A percentile compares a stretch with the other conserved stretches of the same genome.
Evolutionary conservation across 108 stramenopile species (phyloP).

Genomic region (Ochromonas danica): DNA sequence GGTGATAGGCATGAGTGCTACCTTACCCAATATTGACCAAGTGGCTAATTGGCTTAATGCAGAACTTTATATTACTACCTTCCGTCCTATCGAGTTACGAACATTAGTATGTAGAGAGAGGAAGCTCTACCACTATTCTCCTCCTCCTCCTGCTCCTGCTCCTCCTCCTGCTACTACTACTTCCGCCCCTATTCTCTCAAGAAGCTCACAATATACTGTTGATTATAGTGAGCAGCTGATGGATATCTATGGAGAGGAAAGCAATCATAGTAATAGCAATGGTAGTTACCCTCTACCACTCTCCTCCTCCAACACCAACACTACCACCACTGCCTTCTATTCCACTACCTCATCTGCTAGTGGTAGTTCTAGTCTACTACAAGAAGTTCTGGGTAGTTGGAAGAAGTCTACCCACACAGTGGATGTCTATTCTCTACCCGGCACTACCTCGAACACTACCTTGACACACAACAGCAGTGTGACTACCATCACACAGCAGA

Average conservation of each 20-base stretch:
- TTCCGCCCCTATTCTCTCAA: background rate
- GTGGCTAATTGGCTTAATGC: constrained; percentile 25
- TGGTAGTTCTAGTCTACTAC: too few relatives aligned
- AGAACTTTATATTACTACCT: background rate
- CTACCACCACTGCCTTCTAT: too few relatives aligned
- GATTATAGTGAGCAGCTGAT: background rate
- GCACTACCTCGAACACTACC: too few relatives aligned
- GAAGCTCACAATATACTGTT: background rate
- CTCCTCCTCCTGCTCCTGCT: background rate
- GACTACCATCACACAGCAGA: too few relatives aligned
- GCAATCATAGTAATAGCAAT: too few relatives aligned
- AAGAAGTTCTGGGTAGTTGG: too few relatives aligned
- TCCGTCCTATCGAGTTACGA: background rate
- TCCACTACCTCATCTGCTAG: too few relatives aligned
- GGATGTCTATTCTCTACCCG: too few relatives aligned
- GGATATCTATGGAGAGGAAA: background rate
- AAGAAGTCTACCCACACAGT: too few relatives aligned
- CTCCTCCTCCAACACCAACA: background rate
- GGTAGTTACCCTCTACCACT: too few relatives aligned
- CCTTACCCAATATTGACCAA: constrained; percentile 21
- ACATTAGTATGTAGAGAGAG: constrained; percentile 17
- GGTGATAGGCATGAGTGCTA: constrained; percentile 30
- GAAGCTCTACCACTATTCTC: background rate
- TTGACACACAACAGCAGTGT: too few relatives aligned
- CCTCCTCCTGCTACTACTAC: background rate